Conservation (phyloP, 164 flowering plant genomes). For the Magnolia changhungtana region DNA sequence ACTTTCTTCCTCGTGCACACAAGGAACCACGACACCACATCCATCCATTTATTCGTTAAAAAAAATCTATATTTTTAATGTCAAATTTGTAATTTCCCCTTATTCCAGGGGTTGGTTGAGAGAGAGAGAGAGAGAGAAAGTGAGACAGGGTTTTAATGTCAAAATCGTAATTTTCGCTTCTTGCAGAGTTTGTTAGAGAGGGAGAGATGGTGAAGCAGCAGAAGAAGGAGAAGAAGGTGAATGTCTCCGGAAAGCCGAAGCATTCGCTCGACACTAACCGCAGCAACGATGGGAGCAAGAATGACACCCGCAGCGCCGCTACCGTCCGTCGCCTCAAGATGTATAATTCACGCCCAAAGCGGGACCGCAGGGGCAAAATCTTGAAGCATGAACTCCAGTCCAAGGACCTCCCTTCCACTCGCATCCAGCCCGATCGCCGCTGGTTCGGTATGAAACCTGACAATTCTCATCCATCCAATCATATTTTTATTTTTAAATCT, state of each 20-base stretch:
- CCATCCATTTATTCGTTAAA: too few relatives aligned
- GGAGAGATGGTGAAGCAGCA: constrained; percentile 45
- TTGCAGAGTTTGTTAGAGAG: background rate
- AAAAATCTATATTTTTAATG: too few relatives aligned
- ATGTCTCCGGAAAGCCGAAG: constrained; percentile 84
- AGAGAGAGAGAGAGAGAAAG: too few relatives aligned
- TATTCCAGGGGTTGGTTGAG: too few relatives aligned
- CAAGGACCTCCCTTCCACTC: constrained; percentile 65
- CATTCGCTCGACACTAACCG: constrained; percentile 87
- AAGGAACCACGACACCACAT: too few relatives aligned
- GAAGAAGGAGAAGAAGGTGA: constrained; percentile 59
- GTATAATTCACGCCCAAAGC: constrained; percentile 74
- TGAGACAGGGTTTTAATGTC: background rate
- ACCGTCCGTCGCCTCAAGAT: constrained; percentile 96
- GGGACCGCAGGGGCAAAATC: constrained; percentile 58
- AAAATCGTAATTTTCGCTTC: background rate
- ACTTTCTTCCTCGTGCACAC: too few relatives aligned
- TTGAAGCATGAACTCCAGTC: constrained; percentile 73
- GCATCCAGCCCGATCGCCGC: constrained; percentile 89
- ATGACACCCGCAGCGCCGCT: constrained; percentile 55
- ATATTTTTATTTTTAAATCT: too few relatives aligned
- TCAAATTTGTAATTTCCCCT: too few relatives aligned
- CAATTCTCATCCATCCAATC: background rate
- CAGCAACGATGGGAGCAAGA: constrained; percentile 19
- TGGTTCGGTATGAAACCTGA: constrained; percentile 69